Base-by-base conservation (phyloP, 2,329 filamentous ascomycete species). In the Cladophialophora psammophila region DNA sequence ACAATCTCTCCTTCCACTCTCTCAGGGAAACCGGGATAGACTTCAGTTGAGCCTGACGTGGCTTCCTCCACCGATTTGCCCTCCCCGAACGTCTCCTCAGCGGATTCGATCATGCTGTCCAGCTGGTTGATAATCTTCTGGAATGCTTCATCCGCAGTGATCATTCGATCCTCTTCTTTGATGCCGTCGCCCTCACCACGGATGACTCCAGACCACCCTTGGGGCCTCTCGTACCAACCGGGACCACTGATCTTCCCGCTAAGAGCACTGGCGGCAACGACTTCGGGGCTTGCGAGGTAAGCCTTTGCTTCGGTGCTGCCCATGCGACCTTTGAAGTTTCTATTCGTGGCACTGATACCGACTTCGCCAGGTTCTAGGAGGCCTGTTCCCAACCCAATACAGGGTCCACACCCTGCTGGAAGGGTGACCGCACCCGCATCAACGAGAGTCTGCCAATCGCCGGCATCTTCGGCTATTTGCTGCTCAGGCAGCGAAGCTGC, bases 301-400 rank as follows among this genome's bases (percentile, higher is more conserved):
- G 93, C 92, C 74, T 93, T 89, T 0, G 93, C 91, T 5, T 91
- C 87, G 2, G 86, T 88, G 13, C 86, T 90, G 2, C 94, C 94
- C 91, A 97, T 96, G 2, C 94, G 88, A 0, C 93, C 94, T 79
- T 94, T 93, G 83, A 94, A 97, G 78, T 97, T 97, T 10, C 94
- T 85, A 82, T 97, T 97, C 60, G 85, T 89, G 0, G 93, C 92
- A 68, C 85, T 89, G 72, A 97, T 94, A 26, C 93, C 93, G 9
- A 93, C 88, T 80, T 97, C 93, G n/a, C 91, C 92, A 1, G 87
- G 85, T 77, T 97, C 90, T 0, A 97, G 85, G 0, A 97, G 83
- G 42, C 94, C 94, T 0, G 85, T 87, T 8, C 91, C 92, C 0
- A 96, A 85, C 7, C 94, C 94, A 69, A 98, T 97, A 75, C 94